Conservation (phyloP, 2,329 filamentous ascomycete genomes). For the Geosmithia morbida region DNA sequence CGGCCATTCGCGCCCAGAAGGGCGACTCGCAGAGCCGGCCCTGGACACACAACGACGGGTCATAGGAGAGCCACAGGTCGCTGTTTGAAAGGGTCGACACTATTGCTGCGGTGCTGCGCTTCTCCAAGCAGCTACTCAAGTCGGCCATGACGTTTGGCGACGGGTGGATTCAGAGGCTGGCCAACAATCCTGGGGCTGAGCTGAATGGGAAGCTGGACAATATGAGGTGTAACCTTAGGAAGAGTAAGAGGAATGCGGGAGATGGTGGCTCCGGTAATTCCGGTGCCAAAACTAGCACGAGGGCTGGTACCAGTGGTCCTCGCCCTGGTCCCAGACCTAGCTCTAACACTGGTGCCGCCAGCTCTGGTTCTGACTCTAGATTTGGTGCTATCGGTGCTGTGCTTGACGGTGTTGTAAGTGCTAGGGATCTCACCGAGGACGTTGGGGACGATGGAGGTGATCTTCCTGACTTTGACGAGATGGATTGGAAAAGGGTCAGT, state of each 20-base stretch:
- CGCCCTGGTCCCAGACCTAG: no score
- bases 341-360: no score
- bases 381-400: no score
- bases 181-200: conserved; percentile 11
- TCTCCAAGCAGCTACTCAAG: conserved; percentile 14
- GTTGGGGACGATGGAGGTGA: no score
- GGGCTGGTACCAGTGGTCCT: no score
- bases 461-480: no score
- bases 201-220: conserved; percentile 10
- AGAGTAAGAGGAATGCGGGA: conserved; percentile 3
- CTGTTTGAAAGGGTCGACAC: conserved; percentile 10
- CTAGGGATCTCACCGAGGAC: no score
- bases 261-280: neutral
- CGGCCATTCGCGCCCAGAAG: conserved; percentile 11
- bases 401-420: no score
- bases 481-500: no score
- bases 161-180: conserved; percentile 10
- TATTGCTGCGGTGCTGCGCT: conserved; percentile 4
- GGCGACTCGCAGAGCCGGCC: conserved; percentile 9
- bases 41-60: conserved; percentile 13
- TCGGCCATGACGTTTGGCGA: conserved; percentile 10
- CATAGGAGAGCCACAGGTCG: conserved; percentile 12
- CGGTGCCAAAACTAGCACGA: neutral
- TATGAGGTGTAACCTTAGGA: conserved; percentile 9
- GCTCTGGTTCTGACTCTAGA: no score